Evolutionary conservation across 2,329 filamentous ascomycete genomes (phyloP).

Genomic region (Shiraia bambusicola): DNA sequence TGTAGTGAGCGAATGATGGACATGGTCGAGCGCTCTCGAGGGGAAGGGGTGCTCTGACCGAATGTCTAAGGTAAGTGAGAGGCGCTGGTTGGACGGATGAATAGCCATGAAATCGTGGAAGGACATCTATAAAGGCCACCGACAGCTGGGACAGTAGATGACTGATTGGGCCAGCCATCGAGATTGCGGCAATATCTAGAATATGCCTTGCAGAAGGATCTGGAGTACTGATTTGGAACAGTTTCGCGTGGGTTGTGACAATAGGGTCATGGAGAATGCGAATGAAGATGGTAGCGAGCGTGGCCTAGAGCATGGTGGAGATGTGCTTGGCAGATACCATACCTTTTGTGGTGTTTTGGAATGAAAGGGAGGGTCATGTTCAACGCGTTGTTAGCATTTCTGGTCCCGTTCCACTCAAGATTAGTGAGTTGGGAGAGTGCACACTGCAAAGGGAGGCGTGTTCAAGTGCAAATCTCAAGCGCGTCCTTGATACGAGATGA

Average conservation of each 20-base stretch:
- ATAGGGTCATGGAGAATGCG: slow-evolving; percentile 26
- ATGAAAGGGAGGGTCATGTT: slow-evolving; percentile 26
- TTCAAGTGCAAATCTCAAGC: not conserved
- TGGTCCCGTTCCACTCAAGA: slow-evolving; percentile 8
- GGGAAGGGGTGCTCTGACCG: slow-evolving; percentile 35
- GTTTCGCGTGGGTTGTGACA: slow-evolving; percentile 33
- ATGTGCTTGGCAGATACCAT: slow-evolving; percentile 25
- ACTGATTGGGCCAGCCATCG: slow-evolving; percentile 29
- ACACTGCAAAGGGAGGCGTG: slow-evolving; percentile 17
- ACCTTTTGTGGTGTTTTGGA: slow-evolving; percentile 23
- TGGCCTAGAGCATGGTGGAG: slow-evolving; percentile 17
- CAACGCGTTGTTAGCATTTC: slow-evolving; percentile 18
- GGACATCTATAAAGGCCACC: slow-evolving; percentile 31
- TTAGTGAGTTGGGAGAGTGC: slow-evolving; percentile 13
- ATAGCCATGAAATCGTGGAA: slow-evolving; percentile 15
- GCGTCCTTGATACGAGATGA: not conserved
- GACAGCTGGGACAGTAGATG: slow-evolving; percentile 8
- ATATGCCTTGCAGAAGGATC: slow-evolving; percentile 41
- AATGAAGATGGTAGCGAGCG: slow-evolving; percentile 19
- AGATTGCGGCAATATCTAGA: slow-evolving; percentile 30
- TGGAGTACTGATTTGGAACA: slow-evolving; percentile 29
- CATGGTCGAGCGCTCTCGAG: slow-evolving; percentile 41
- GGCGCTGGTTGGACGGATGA: slow-evolving; percentile 16
- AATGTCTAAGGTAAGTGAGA: slow-evolving; percentile 20
- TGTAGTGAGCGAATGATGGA: slow-evolving; percentile 30